A percentile compares a stretch with the other conserved stretches of the same genome.
phyloP scores from a whole-genome alignment of 768 basidiomycete genomes.

The Macrolepiota fuliginosa region DNA sequence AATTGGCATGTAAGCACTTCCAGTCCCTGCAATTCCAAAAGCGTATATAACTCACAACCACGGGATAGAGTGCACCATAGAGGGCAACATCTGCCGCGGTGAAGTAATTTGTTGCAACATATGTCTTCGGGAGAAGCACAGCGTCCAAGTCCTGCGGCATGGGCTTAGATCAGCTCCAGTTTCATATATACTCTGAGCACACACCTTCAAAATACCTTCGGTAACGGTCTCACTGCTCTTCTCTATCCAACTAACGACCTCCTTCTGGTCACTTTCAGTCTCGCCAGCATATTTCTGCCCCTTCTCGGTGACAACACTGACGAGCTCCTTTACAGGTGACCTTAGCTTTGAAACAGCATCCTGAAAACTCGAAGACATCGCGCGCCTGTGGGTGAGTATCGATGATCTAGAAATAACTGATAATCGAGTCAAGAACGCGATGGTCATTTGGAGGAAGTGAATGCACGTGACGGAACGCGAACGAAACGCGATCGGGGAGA shows the following conservation, averaged over 20 bases:
- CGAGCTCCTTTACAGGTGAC: slow-evolving; percentile 53
- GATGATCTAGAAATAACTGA: slow-evolving; percentile 34
- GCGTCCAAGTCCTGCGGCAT: slow-evolving; percentile 63
- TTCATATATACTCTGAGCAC: background rate
- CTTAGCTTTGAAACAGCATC: slow-evolving; percentile 44
- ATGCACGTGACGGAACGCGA: slow-evolving; percentile 20
- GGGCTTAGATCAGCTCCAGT: background rate
- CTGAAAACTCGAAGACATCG: slow-evolving; percentile 51
- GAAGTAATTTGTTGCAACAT: slow-evolving; percentile 78
- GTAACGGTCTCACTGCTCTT: slow-evolving; percentile 53
- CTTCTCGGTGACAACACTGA: slow-evolving; percentile 44
- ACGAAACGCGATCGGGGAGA: background rate
- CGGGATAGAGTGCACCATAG: slow-evolving; percentile 85
- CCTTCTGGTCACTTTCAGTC: slow-evolving; percentile 58
- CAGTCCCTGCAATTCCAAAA: background rate
- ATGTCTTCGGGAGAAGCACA: slow-evolving; percentile 74
- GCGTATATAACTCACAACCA: slow-evolving; percentile 52
- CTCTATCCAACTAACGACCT: slow-evolving; percentile 70
- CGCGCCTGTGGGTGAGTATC: slow-evolving; percentile 24
- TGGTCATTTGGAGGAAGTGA: slow-evolving; percentile 15
- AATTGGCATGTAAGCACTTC: background rate
- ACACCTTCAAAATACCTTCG: slow-evolving; percentile 49
- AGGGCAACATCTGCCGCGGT: slow-evolving; percentile 90
- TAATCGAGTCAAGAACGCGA: slow-evolving; percentile 31
- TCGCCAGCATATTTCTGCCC: slow-evolving; percentile 45